A percentile compares a stretch with the other conserved stretches of the same genome.
phyloP scores from a whole-genome alignment of 2,329 filamentous ascomycete species.

The Epichloe gansuensis region DNA sequence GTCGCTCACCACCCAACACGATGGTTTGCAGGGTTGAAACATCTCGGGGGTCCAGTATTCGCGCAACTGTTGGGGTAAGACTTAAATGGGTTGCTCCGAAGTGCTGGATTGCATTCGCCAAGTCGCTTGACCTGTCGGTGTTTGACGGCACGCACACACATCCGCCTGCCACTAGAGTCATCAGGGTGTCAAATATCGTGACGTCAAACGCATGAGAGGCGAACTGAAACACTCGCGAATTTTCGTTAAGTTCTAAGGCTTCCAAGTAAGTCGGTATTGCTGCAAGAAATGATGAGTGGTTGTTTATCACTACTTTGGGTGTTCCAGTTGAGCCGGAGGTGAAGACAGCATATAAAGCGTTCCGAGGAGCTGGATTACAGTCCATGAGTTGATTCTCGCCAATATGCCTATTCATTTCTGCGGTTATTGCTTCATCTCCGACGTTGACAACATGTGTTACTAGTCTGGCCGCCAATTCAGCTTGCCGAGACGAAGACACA shows the following conservation, averaged over 20 bases:
- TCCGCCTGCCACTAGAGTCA: conserved; percentile 9
- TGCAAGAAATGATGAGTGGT: not conserved
- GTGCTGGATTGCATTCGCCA: conserved; percentile 6
- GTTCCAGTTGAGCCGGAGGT: not conserved
- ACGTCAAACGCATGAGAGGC: conserved; percentile 12
- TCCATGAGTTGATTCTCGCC: not conserved
- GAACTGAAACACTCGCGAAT: conserved; percentile 7
- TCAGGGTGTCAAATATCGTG: conserved; percentile 8
- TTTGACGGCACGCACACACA: conserved; percentile 11
- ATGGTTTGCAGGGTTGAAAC: conserved; percentile 3
- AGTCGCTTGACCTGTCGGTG: conserved; percentile 8
- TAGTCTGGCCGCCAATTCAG: not conserved
- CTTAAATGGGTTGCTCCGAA: conserved; percentile 1
- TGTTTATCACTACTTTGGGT: not conserved
- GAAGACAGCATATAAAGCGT: not conserved
- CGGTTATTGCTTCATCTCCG: not conserved
- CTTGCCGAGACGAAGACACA: not conserved
- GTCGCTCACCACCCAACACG: conserved; percentile 4
- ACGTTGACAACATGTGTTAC: not conserved
- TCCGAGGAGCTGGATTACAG: not conserved
- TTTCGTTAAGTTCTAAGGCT: not conserved
- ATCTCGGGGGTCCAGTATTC: not conserved
- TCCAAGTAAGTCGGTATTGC: not conserved
- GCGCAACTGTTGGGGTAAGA: conserved; percentile 9
- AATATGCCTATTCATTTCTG: not conserved